Conservation (phyloP, 140 eudicot genomes). For the Cichorium intybus region DNA sequence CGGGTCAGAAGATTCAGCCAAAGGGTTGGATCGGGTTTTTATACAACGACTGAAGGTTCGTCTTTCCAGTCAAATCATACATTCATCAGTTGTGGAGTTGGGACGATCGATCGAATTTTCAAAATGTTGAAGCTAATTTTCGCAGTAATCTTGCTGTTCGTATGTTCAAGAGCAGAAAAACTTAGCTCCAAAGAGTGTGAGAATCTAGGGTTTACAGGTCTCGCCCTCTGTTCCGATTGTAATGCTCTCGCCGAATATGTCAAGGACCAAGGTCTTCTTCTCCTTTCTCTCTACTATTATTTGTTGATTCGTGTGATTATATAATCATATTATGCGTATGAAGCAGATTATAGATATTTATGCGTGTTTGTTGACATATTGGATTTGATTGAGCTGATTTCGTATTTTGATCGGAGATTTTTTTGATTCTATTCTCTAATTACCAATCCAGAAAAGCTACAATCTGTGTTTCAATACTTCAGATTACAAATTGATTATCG, state of each 20-base stretch:
- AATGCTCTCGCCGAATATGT: slow-evolving; percentile 75
- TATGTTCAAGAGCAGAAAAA: slow-evolving; percentile 33
- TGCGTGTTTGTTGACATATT: slow-evolving; percentile 7
- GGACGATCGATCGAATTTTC: slow-evolving; percentile 16
- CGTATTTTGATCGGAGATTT: not conserved
- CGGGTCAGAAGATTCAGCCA: slow-evolving; percentile 5
- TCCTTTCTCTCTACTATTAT: not conserved
- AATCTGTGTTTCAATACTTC: not conserved
- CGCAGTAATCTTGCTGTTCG: slow-evolving; percentile 19
- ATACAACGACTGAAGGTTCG: not conserved
- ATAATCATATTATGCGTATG: not conserved
- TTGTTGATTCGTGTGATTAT: not conserved
- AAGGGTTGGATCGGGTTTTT: not conserved
- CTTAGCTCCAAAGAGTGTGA: slow-evolving; percentile 81
- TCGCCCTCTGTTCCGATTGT: slow-evolving; percentile 94
- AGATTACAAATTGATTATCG: not conserved
- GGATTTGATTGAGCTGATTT: slow-evolving; percentile 11
- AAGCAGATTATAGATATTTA: not conserved
- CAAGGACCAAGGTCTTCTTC: slow-evolving; percentile 74
- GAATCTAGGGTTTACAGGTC: slow-evolving; percentile 86
- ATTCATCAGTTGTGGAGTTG: slow-evolving; percentile 3
- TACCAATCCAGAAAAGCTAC: not conserved
- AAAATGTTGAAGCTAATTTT: slow-evolving; percentile 10
- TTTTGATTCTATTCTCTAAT: slow-evolving; percentile 1
- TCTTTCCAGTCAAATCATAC: slow-evolving; percentile 26